Base-by-base conservation (phyloP, 2,329 filamentous ascomycete genomes). In the Apiospora pterosperma region DNA sequence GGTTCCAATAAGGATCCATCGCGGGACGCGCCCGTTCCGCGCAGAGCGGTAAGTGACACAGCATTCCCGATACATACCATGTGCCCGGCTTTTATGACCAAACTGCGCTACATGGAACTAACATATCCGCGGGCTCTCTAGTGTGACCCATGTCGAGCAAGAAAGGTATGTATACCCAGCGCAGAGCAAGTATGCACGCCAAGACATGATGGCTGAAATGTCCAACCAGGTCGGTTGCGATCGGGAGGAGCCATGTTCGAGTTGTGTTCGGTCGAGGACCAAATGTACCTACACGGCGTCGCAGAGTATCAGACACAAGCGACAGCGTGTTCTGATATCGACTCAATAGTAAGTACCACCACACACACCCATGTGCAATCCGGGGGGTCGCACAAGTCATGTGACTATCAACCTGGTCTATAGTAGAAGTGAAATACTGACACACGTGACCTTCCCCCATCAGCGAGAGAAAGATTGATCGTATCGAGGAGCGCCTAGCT, bases 401-500 rank as follows among this genome's bases (percentile, higher is more conserved):
- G 60, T 21, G 60, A 42, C 39, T 8, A 7, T 6, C 16, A 2
- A 11, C 23, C 19, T 11, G 16, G 16, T 21, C 5, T 7, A n/a
- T 42, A 10, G 8, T 11, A 14, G 8, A 6, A 8, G 5, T 8
- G 25, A 28, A 8, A 11, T 34, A 28, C 48, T 55, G 3, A 55
- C 28, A 34, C 16, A 31, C 16, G 19, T n/a, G 4, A 31, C 16
- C 38, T 25, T 61, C 14, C 16, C 21, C 36, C 12, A 63, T 5
- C 42, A 66, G 65, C 42, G 65, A 66, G 39, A 62, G 61, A 12
- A 66, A 66, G 28, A 66, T 84, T 41, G 73, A 75, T 62, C 66
- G 68, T 10, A 72, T 76, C 34, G 74, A 75, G 61, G 63, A 68
- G 23, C 72, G 73, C 8, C 70, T 76, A 19, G 67, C 67, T 5